Percentiles rank a stretch among this genome's conserved stretches.
Conservation (phyloP, 345 rosid species). For the Linum lewisii region DNA sequence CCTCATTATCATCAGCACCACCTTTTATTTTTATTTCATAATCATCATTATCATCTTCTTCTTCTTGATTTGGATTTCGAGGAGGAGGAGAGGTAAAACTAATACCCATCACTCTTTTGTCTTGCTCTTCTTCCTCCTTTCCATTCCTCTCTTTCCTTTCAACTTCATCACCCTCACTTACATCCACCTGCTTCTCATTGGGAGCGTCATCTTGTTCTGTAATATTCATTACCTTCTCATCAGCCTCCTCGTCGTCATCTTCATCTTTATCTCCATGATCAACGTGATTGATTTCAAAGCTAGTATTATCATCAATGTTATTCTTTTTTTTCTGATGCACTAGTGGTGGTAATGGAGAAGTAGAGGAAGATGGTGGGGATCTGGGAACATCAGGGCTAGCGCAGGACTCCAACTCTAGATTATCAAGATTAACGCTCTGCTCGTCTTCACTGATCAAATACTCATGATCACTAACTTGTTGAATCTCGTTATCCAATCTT, state of each 20-base stretch:
- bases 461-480: slow-evolving; percentile 17
- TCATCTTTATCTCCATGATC: slow-evolving; percentile 8
- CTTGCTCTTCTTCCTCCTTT: not conserved
- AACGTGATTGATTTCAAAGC: not conserved
- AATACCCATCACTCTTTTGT: slow-evolving; percentile 16
- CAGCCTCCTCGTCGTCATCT: slow-evolving; percentile 16
- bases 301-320: slow-evolving; percentile 13
- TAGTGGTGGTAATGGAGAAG: too few species aligned
- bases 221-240: slow-evolving; percentile 17
- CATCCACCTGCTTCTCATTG: not conserved
- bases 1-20: too few species aligned
- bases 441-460: slow-evolving; percentile 20
- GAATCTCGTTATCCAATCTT: slow-evolving; percentile 15
- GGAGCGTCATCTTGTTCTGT: slow-evolving; percentile 14
- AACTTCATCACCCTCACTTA: too few species aligned
- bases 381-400: not conserved
- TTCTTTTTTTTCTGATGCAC: too few species aligned
- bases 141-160: slow-evolving; percentile 6
- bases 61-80: too few species aligned
- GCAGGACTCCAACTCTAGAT: slow-evolving; percentile 8
- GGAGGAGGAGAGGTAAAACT: too few species aligned
- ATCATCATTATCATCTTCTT: too few species aligned
- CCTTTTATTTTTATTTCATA: too few species aligned
- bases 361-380: too few species aligned
- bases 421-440: slow-evolving; percentile 25